Conservation (phyloP, 345 rosid genomes). For the Rhizophora mangle region DNA sequence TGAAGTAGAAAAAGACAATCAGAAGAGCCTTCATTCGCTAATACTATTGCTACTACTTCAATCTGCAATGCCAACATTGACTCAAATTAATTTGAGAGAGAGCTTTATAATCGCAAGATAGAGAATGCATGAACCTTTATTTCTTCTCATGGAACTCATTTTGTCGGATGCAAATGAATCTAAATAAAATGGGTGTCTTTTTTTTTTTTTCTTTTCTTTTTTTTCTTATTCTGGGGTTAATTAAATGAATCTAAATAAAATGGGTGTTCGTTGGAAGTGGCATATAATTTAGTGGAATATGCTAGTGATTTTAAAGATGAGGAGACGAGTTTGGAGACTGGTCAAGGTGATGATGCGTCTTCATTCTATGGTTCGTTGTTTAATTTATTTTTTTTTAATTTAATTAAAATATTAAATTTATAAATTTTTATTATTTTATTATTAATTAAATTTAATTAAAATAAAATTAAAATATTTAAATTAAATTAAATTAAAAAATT, state of each 20-base stretch:
- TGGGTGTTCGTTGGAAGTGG: slow-evolving; percentile 12
- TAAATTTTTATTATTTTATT: too few relatives aligned
- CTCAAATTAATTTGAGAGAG: slow-evolving; percentile 15
- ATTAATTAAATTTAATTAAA: too few relatives aligned
- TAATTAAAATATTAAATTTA: too few relatives aligned
- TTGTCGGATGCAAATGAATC: slow-evolving; percentile 26
- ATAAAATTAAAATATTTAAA: too few relatives aligned
- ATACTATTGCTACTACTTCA: slow-evolving; percentile 1
- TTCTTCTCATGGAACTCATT: slow-evolving; percentile 18
- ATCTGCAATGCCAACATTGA: slow-evolving; percentile 16
- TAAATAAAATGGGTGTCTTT: slow-evolving; percentile 18
- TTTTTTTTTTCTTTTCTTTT: not conserved
- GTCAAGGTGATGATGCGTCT: slow-evolving; percentile 37
- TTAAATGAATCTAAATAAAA: too few relatives aligned
- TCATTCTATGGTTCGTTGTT: slow-evolving; percentile 2
- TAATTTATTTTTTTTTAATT: too few relatives aligned
- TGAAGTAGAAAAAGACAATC: slow-evolving; percentile 23
- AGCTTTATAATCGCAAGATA: slow-evolving; percentile 12
- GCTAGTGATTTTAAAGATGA: slow-evolving; percentile 25
- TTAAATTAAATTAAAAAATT: too few relatives aligned
- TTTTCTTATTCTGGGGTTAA: too few relatives aligned
- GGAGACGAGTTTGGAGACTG: slow-evolving; percentile 14
- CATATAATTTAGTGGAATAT: slow-evolving; percentile 25
- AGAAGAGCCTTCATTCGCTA: not conserved
- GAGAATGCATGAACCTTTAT: slow-evolving; percentile 9